phyloP scores from a whole-genome alignment of 192 early-diverging fungal species.

The Kappamyces sp. region DNA sequence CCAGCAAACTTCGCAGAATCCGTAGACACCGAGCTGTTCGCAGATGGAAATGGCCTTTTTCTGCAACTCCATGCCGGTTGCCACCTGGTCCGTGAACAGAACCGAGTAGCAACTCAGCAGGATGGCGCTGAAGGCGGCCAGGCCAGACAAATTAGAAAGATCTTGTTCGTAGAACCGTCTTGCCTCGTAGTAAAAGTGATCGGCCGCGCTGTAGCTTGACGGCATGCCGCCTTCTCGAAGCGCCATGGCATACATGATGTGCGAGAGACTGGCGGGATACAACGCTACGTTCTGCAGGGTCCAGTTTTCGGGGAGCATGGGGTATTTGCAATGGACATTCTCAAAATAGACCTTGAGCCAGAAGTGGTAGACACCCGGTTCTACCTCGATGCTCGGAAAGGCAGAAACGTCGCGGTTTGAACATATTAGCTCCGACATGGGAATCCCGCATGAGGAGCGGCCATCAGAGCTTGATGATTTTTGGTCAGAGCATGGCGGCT shows the following conservation, averaged over 20 bases:
- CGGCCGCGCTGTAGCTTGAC: neutral
- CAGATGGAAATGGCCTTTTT: conserved; percentile 1
- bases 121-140: conserved; percentile 7
- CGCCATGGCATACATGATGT: conserved; percentile 11
- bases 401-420: neutral
- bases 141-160: neutral
- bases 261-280: conserved; percentile 1
- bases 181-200: neutral
- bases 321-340: neutral
- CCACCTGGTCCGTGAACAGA: conserved; percentile 2
- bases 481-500: neutral
- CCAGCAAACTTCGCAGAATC: conserved; percentile 1
- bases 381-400: conserved; percentile 6
- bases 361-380: neutral
- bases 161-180: conserved; percentile 3
- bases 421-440: neutral
- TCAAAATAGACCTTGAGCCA: conserved; percentile 7
- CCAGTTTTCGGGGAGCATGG: conserved; percentile 10
- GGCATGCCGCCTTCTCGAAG: neutral
- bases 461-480: conserved; percentile 3
- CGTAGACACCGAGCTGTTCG: conserved; percentile 6
- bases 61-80: neutral
- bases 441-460: neutral
- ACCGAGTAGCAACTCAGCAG: neutral
- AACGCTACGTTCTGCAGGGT: neutral